Base-by-base conservation (phyloP, 2,329 filamentous ascomycete genomes). In the Fusarium solani-melongenae region DNA sequence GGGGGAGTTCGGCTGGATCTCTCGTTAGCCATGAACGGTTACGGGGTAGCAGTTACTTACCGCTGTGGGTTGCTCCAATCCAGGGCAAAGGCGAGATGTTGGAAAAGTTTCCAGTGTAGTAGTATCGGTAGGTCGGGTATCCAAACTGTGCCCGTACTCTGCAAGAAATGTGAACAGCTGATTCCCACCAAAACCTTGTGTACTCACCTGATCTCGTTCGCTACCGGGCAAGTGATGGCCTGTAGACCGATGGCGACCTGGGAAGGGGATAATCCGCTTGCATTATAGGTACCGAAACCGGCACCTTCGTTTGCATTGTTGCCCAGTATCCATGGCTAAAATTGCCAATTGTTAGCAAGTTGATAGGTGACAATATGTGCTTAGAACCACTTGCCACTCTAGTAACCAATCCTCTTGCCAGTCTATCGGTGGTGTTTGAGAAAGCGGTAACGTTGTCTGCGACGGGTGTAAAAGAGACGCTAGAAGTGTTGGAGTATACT, bases 51-150 rank as follows among this genome's bases (percentile, higher is more conserved):
- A 31, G 12, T 34, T 6, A 65, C 73, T 51, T 66, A 79, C 76
- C 71, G 38, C 77, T 78, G 62, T 79, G 77, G 5, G 71, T 72
- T 29, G 83, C 82, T 2, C 83, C 83, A 72, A 84, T 79, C 82
- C 81, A 84, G 3, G 74, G 58, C 29, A 81, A 78, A 29, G 83
- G 82, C 8, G 81, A 82, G 15, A 85, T 67, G 61, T 82, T 83
- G 20, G 77, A 79, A 63, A 82, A 85, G 64, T 84, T 84, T 6
- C 83, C 83, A 8, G 79, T 78, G 55, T 84, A 84, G 59, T 83
- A 79, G 68, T 84, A 85, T 22, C 83, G 80, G 66, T 84, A 84
- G 0, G 83, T 84, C 9, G 57, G 57, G n/a, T 67, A 70, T 3
- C 64, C 70, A 41, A 60, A 67, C 39, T 72, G 61, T 20, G 61